Conservation (phyloP, 768 basidiomycete species). For the Guyanaporus albipodus region DNA sequence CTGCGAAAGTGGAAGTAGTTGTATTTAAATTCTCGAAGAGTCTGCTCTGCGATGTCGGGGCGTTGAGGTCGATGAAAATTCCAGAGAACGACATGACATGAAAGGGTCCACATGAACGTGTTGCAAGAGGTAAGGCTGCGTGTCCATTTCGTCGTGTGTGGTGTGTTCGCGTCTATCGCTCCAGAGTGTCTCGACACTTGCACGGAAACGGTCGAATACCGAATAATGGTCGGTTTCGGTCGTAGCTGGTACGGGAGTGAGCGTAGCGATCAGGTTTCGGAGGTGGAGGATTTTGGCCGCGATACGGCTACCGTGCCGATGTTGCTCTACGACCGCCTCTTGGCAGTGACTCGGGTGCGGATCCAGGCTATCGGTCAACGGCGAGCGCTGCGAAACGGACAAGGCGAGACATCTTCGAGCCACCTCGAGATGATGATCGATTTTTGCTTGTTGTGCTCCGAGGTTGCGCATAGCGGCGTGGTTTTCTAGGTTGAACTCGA, state of each 20-base stretch:
- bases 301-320: conserved; percentile 15
- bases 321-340: conserved; percentile 2
- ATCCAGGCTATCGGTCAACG: conserved; percentile 1
- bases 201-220: conserved; percentile 18
- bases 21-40: conserved; percentile 22
- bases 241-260: conserved; percentile 22
- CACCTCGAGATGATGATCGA: conserved; percentile 20
- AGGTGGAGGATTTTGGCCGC: conserved; percentile 22
- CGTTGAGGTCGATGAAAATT: conserved; percentile 6
- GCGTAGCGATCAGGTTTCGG: conserved; percentile 15
- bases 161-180: conserved; percentile 10
- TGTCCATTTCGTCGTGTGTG: conserved; percentile 2
- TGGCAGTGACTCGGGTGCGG: not conserved
- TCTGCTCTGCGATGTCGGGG: conserved; percentile 15
- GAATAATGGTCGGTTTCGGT: conserved; percentile 13
- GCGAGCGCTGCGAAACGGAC: conserved; percentile 1
- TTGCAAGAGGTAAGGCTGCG: conserved; percentile 1
- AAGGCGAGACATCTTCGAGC: conserved; percentile 14
- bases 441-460: conserved; percentile 12
- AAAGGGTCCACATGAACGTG: conserved; percentile 1
- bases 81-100: conserved; percentile 4
- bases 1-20: too few species aligned
- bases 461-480: conserved; percentile 10
- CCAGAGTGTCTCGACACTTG: conserved; percentile 20
- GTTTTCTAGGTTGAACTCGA: too few species aligned